phyloP scores from a whole-genome alignment of 305 asterid species.

The Caryopteris hybrid region DNA sequence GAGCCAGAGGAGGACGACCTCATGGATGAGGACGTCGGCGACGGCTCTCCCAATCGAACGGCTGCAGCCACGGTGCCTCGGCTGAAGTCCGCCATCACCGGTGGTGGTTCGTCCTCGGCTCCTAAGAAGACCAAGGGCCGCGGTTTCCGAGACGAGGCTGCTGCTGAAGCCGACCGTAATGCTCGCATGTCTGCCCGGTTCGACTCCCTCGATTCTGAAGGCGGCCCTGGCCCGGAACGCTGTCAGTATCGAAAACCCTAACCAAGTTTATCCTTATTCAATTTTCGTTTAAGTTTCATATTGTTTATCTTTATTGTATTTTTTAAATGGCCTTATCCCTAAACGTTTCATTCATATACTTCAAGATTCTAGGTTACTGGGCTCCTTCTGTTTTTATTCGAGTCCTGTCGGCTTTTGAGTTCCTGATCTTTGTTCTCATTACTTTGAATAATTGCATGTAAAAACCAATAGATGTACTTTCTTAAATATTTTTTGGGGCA shows the following conservation, averaged over 20 bases:
- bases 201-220: conserved; percentile 77
- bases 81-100: conserved; percentile 83
- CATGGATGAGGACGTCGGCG: conserved; percentile 85
- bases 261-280: not conserved
- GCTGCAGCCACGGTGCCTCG: conserved; percentile 61
- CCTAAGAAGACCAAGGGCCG: conserved; percentile 95
- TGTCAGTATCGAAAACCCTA: conserved; percentile 46
- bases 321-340: not conserved
- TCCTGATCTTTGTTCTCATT: not conserved
- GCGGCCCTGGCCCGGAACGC: conserved; percentile 97
- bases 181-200: conserved; percentile 88
- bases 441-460: not conserved
- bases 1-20: conserved; percentile 98
- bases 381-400: not conserved
- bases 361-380: not conserved
- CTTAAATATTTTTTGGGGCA: not conserved
- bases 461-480: not conserved
- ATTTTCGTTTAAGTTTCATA: not conserved
- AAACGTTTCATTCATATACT: not conserved
- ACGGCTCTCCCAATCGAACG: conserved; percentile 35
- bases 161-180: conserved; percentile 76
- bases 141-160: conserved; percentile 84
- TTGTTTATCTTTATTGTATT: not conserved
- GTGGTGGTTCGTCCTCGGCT: conserved; percentile 53
- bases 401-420: not conserved